phyloP scores from a whole-genome alignment of 2,329 filamentous ascomycete genomes.

The Teratosphaeria viscida region DNA sequence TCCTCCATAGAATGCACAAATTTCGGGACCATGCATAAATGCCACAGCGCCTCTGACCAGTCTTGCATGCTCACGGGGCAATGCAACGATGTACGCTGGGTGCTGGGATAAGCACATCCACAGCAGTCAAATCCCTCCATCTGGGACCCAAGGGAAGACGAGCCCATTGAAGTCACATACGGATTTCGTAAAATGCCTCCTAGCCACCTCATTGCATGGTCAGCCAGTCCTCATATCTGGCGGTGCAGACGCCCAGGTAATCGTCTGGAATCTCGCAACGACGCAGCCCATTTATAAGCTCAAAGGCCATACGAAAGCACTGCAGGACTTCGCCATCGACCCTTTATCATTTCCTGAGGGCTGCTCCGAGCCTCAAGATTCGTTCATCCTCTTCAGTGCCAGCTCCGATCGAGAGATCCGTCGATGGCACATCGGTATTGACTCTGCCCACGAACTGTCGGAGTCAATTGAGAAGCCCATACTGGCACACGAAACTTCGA shows the following conservation, averaged over 20 bases:
- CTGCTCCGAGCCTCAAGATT: slow-evolving; percentile 27
- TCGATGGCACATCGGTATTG: slow-evolving; percentile 55
- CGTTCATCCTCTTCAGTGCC: slow-evolving; percentile 58
- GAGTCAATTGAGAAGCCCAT: slow-evolving; percentile 45
- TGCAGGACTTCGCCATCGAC: slow-evolving; percentile 74
- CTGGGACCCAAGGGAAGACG: neutral
- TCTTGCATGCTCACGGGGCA: slow-evolving; percentile 49
- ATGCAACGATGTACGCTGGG: slow-evolving; percentile 62
- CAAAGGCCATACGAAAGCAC: slow-evolving; percentile 65
- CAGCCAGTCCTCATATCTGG: slow-evolving; percentile 44
- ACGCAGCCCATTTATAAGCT: slow-evolving; percentile 63
- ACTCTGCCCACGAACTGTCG: slow-evolving; percentile 44
- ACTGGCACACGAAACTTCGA: slow-evolving; percentile 76
- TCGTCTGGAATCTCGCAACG: slow-evolving; percentile 69
- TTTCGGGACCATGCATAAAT: neutral
- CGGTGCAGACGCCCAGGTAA: slow-evolving; percentile 36
- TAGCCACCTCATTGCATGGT: slow-evolving; percentile 50
- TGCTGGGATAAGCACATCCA: slow-evolving; percentile 93
- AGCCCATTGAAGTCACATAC: slow-evolving; percentile 40
- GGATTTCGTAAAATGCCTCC: slow-evolving; percentile 83
- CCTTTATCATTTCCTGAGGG: slow-evolving; percentile 38
- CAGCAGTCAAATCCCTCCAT: slow-evolving; percentile 56
- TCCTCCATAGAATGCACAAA: neutral
- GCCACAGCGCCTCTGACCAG: slow-evolving; percentile 73
- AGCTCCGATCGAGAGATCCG: slow-evolving; percentile 56